phyloP scores from a whole-genome alignment of 192 early-diverging fungal species.

The Umbelopsis vinacea region DNA sequence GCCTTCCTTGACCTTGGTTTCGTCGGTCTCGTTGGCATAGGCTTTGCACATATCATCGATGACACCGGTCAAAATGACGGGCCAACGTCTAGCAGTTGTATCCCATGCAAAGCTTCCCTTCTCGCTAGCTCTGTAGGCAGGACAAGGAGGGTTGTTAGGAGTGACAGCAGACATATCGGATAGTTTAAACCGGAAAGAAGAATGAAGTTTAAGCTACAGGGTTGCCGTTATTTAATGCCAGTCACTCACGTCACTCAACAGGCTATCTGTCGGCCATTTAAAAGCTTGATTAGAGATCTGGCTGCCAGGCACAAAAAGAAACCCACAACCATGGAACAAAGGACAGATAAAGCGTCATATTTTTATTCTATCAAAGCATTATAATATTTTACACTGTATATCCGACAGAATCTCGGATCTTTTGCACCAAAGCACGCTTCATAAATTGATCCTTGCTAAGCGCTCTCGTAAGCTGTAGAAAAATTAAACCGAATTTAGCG shows the following conservation, averaged over 20 bases:
- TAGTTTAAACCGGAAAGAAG: neutral
- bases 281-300: no score
- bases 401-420: conserved; percentile 54
- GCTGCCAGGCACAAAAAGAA: no score
- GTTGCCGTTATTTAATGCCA: no score
- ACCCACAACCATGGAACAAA: neutral
- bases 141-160: conserved; percentile 59
- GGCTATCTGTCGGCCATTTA: no score
- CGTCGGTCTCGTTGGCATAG: conserved; percentile 35
- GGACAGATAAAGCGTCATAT: conserved; percentile 22
- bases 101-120: conserved; percentile 76
- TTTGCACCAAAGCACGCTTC: conserved; percentile 78
- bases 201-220: neutral
- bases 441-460: conserved; percentile 90
- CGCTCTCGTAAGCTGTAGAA: conserved; percentile 66
- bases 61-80: conserved; percentile 81
- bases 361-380: neutral
- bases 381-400: conserved; percentile 19
- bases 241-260: no score
- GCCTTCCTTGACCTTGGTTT: conserved; percentile 59
- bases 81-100: conserved; percentile 76
- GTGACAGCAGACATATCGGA: conserved; percentile 23
- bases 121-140: conserved; percentile 65
- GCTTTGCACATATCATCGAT: conserved; percentile 72
- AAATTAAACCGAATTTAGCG: neutral